phyloP scores from a whole-genome alignment of 2,329 filamentous ascomycete genomes.

The Botrytis tulipae region DNA sequence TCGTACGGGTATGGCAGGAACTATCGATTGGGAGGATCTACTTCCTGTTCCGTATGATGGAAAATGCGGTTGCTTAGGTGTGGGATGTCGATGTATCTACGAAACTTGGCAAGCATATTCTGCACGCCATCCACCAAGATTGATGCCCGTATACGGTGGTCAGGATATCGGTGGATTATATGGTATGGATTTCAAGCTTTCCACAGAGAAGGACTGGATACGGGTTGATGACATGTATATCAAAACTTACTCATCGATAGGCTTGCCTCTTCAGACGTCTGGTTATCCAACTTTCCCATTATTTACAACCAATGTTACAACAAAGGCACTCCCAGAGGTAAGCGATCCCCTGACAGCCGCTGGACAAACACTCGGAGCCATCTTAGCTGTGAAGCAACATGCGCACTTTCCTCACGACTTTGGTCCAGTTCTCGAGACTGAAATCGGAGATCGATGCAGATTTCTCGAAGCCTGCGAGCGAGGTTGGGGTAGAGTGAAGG shows the following conservation, averaged over 20 bases:
- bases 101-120: constrained; percentile 9
- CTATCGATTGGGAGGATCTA: constrained; percentile 4
- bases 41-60: constrained; percentile 14
- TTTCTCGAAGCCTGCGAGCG: neutral
- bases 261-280: neutral
- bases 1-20: constrained; percentile 6
- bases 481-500: constrained; percentile 6
- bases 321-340: neutral
- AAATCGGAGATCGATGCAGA: constrained; percentile 1
- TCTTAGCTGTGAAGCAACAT: constrained; percentile 4
- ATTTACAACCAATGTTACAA: neutral
- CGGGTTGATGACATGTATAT: neutral
- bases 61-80: neutral
- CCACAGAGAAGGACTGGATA: neutral
- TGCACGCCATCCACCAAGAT: neutral
- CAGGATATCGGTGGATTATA: neutral
- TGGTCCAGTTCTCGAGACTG: neutral
- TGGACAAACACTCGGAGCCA: constrained; percentile 5
- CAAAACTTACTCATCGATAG: neutral
- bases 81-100: constrained; percentile 15
- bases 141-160: neutral
- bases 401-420: neutral
- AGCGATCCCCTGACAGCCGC: neutral
- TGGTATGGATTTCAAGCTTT: neutral
- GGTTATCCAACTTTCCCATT: neutral